phyloP scores from a whole-genome alignment of 768 basidiomycete genomes.

The Trametes elegans region DNA sequence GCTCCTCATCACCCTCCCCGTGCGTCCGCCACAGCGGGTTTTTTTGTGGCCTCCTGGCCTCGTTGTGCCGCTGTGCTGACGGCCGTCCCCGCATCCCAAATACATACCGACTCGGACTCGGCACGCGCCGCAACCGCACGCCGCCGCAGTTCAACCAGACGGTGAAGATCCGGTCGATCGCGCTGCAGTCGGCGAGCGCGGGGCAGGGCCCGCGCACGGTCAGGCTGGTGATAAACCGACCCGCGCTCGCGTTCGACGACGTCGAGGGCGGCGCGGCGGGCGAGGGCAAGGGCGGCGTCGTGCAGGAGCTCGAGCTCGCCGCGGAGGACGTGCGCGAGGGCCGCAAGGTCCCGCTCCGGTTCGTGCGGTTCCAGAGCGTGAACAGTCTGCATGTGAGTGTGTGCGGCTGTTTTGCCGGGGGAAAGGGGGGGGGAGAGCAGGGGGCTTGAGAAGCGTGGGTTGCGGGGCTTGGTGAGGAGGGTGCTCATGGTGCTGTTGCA shows the following conservation, averaged over 20 bases:
- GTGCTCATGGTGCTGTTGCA: too few species aligned
- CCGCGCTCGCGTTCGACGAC: constrained; percentile 62
- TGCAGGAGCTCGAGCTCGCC: constrained; percentile 55
- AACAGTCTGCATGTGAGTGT: constrained; percentile 60
- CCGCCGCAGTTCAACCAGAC: constrained; percentile 62
- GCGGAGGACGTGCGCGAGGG: constrained; percentile 49
- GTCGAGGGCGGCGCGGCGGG: constrained; percentile 51
- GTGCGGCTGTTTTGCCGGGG: not conserved
- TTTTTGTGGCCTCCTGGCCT: too few species aligned
- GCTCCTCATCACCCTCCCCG: constrained; percentile 64
- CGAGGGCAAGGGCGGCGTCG: too few species aligned
- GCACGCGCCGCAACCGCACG: not conserved
- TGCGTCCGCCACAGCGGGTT: constrained; percentile 38
- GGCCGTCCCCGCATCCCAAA: too few species aligned
- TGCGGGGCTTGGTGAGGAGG: not conserved
- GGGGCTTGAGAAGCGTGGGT: not conserved
- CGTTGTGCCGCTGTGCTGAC: too few species aligned
- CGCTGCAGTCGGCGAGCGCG: constrained; percentile 40
- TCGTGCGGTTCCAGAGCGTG: constrained; percentile 69
- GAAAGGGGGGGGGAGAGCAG: not conserved
- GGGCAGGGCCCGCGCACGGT: constrained; percentile 56
- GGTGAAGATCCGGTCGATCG: constrained; percentile 60
- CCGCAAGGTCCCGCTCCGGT: constrained; percentile 51
- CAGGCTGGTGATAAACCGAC: constrained; percentile 62
- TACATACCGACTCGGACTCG: not conserved